A percentile compares a stretch with the other conserved stretches of the same genome.
Evolutionary conservation across 2,329 filamentous ascomycete genomes (phyloP).

Genomic region (Fusarium ambrosium): DNA sequence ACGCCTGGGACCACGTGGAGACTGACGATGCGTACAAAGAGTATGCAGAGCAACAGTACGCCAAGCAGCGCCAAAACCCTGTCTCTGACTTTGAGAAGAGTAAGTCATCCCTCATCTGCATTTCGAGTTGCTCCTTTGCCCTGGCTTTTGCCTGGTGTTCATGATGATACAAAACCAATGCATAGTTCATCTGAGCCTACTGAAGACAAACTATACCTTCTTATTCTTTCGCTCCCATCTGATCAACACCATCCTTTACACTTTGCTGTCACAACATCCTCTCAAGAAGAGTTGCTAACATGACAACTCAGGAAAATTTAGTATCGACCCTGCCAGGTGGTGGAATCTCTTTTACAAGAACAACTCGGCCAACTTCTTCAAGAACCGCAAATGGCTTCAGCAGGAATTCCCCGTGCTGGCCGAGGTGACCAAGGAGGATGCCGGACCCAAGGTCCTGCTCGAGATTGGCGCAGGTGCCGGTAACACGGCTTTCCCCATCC

Average conservation of each 20-base stretch:
- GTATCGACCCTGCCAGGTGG: slow-evolving; percentile 91
- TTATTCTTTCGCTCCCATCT: slow-evolving; percentile 82
- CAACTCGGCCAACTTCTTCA: slow-evolving; percentile 98
- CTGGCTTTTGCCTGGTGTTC: slow-evolving; percentile 51
- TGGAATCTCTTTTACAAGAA: slow-evolving; percentile 99
- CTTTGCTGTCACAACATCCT: slow-evolving; percentile 33
- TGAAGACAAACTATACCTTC: slow-evolving; percentile 73
- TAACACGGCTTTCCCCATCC: slow-evolving; percentile 94
- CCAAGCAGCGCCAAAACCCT: slow-evolving; percentile 85
- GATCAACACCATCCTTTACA: slow-evolving; percentile 53
- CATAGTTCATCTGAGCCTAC: slow-evolving; percentile 79
- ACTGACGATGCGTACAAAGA: slow-evolving; percentile 89
- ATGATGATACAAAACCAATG: slow-evolving; percentile 72
- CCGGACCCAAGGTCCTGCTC: slow-evolving; percentile 78
- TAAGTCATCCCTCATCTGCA: slow-evolving; percentile 56
- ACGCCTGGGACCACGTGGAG: slow-evolving; percentile 98
- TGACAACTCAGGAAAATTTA: slow-evolving; percentile 77
- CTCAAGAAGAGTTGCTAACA: slow-evolving; percentile 55
- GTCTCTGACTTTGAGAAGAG: slow-evolving; percentile 94
- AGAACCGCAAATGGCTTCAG: slow-evolving; percentile 95
- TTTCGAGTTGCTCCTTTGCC: slow-evolving; percentile 10
- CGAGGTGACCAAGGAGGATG: slow-evolving; percentile 77
- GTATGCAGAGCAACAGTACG: slow-evolving; percentile 87
- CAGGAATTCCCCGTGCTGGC: slow-evolving; percentile 95
- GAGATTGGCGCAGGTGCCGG: slow-evolving; percentile 96